Conservation (phyloP, 208 protist species). For the Leishmania major region DNA sequence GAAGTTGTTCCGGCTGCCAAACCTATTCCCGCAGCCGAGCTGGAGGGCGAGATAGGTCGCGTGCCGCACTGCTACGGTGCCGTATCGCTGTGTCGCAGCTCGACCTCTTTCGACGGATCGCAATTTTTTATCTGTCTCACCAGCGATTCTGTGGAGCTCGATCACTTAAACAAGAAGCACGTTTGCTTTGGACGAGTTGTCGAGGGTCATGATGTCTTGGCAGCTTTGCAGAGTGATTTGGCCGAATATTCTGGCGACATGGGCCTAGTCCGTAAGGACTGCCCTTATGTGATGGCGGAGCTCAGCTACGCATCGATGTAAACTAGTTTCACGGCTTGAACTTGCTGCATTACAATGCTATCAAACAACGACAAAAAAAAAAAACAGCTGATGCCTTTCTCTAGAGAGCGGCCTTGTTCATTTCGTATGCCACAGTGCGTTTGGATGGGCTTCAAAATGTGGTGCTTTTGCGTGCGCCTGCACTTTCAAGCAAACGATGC, state of each 20-base stretch:
- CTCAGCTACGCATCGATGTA: constrained; percentile 26
- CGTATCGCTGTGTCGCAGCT: constrained; percentile 70
- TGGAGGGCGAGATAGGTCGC: constrained; percentile 69
- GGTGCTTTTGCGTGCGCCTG: background rate
- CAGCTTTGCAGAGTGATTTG: constrained; percentile 40
- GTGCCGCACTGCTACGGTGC: constrained; percentile 56
- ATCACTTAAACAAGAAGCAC: constrained; percentile 74
- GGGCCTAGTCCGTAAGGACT: constrained; percentile 42
- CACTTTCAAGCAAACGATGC: background rate
- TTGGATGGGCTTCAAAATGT: background rate
- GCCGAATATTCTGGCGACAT: constrained; percentile 49
- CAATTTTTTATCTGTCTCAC: constrained; percentile 89
- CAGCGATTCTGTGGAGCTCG: constrained; percentile 53
- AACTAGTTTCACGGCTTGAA: constrained; percentile 11
- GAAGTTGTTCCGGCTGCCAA: constrained; percentile 48
- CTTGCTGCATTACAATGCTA: background rate
- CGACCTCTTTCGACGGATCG: constrained; percentile 56
- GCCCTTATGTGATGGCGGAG: constrained; percentile 29
- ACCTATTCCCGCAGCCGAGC: constrained; percentile 40
- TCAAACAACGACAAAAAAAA: background rate
- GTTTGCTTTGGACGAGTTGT: constrained; percentile 74
- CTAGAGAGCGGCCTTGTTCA: background rate
- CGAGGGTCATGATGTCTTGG: constrained; percentile 52
- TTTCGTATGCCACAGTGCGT: background rate
- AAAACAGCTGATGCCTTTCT: background rate